These are phyloP conservation scores for Aristolochia fimbriata DNA, from an alignment of 164 flowering plant species.

Conservation along the genomic window DNA sequence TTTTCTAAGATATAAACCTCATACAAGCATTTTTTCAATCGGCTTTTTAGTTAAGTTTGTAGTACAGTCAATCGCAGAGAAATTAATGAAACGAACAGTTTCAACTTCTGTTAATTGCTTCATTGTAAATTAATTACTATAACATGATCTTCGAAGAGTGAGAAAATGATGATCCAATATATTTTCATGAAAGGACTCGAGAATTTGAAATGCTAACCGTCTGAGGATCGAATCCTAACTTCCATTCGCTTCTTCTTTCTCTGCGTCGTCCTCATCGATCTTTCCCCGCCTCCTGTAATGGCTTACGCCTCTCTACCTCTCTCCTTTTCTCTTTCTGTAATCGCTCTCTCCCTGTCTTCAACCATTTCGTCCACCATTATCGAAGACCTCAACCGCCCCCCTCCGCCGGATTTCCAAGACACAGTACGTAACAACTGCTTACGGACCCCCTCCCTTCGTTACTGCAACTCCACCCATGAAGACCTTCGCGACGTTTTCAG, in stretches of 20 bases:
- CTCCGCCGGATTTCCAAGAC: constrained; percentile 41
- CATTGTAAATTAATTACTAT: too few relatives aligned
- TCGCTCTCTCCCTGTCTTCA: constrained; percentile 4
- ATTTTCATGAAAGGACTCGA: neutral
- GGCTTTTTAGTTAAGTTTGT: too few relatives aligned
- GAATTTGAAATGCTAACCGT: constrained; percentile 3
- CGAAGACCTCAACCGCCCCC: constrained; percentile 40
- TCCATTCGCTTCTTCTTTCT: neutral
- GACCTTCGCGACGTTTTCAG: constrained; percentile 45
- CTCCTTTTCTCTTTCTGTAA: constrained; percentile 2
- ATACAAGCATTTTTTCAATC: too few relatives aligned
- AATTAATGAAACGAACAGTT: too few relatives aligned
- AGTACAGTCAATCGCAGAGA: too few relatives aligned
- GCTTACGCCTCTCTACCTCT: constrained; percentile 20
- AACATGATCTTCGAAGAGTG: too few relatives aligned
- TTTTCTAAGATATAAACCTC: too few relatives aligned
- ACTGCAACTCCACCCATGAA: constrained; percentile 30
- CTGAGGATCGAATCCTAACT: neutral
- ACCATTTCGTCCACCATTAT: constrained; percentile 28
- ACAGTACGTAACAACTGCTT: constrained; percentile 38
- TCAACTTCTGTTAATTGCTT: too few relatives aligned
- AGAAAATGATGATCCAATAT: too few relatives aligned
- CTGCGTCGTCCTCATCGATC: too few relatives aligned
- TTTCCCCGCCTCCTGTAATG: constrained; percentile 10
- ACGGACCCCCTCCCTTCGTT: constrained; percentile 36